A percentile compares a stretch with the other conserved stretches of the same genome.
These are phyloP conservation scores for Ganoderma meredithae DNA, from an alignment of 1,284 basidiomycete genomes.

Conservation along the genomic window DNA sequence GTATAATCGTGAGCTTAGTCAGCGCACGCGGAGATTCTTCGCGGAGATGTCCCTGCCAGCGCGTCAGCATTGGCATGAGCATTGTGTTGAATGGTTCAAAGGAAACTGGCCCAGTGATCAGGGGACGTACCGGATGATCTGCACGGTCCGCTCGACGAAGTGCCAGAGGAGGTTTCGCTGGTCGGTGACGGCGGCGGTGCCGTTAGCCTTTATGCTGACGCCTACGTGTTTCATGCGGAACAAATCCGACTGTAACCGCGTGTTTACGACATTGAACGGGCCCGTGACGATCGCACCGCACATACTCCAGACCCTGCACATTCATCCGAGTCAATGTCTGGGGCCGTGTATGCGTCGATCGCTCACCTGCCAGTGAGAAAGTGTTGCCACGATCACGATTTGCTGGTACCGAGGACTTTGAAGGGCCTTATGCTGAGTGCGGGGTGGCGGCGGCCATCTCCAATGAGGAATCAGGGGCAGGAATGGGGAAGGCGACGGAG, in stretches of 20 bases:
- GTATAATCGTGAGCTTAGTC: neutral
- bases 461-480: neutral
- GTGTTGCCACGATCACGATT: conserved; percentile 84
- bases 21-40: too few species aligned
- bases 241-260: conserved; percentile 91
- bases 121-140: conserved; percentile 79
- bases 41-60: neutral
- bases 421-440: conserved; percentile 39
- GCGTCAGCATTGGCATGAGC: neutral
- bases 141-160: conserved; percentile 89
- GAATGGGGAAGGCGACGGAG: conserved; percentile 13
- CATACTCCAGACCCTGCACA: conserved; percentile 90
- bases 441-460: conserved; percentile 36
- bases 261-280: conserved; percentile 98
- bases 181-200: conserved; percentile 47
- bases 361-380: conserved; percentile 88
- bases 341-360: conserved; percentile 9
- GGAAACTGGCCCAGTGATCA: neutral
- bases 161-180: conserved; percentile 79
- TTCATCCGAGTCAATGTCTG: conserved; percentile 8
- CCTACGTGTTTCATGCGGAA: conserved; percentile 71
- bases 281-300: conserved; percentile 97
- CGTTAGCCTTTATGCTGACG: conserved; percentile 50
- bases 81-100: neutral
- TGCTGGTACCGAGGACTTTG: conserved; percentile 59